Evolutionary conservation across 331 rosid genomes (phyloP).

Genomic region (Telfairia occidentalis): DNA sequence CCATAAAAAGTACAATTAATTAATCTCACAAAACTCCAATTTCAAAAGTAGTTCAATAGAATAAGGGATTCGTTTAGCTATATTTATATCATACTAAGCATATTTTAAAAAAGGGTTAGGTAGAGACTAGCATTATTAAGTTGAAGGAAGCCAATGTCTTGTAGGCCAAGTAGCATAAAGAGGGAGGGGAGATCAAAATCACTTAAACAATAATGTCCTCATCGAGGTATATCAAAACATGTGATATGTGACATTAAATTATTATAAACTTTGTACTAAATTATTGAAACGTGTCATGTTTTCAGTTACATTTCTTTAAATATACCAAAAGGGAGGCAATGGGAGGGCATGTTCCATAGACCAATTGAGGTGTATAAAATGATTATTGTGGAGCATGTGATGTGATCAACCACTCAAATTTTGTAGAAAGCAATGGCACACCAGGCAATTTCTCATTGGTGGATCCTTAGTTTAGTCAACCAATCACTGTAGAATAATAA

Average conservation of each 20-base stretch:
- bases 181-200: background rate
- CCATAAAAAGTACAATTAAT: background rate
- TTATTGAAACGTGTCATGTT: slow-evolving; percentile 8
- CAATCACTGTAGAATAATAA: background rate
- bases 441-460: background rate
- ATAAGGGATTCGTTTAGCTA: background rate
- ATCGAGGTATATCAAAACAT: background rate
- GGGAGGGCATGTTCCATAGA: slow-evolving; percentile 1
- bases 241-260: slow-evolving; percentile 1
- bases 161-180: background rate
- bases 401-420: background rate
- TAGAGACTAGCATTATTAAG: background rate
- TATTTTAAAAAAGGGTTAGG: background rate
- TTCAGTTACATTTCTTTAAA: background rate
- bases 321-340: background rate
- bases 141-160: background rate
- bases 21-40: background rate
- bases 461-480: background rate
- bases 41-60: background rate
- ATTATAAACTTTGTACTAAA: background rate
- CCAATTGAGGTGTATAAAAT: background rate
- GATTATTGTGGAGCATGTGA: slow-evolving; percentile 9
- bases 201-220: background rate
- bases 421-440: background rate
- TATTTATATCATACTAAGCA: background rate